Conservation (phyloP, 148 eudicot species). For the Vaccinium myrtillus region DNA sequence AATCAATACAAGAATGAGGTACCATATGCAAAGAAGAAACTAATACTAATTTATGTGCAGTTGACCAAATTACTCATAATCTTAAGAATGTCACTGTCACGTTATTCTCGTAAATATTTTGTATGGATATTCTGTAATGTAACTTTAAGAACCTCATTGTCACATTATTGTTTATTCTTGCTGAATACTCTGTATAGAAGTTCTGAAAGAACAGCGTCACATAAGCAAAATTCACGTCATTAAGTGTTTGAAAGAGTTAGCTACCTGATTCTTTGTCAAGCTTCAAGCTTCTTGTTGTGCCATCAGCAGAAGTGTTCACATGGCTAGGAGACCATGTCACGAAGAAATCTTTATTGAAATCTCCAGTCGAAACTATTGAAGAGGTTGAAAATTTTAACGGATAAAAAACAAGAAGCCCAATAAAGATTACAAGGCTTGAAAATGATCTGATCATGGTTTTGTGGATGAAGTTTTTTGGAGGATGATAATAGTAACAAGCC, state of each 20-base stretch:
- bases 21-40: neutral
- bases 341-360: constrained; percentile 74
- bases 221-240: neutral
- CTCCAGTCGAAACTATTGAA: constrained; percentile 67
- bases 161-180: neutral
- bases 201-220: neutral
- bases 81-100: neutral
- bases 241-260: neutral
- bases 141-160: neutral
- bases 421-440: constrained; percentile 12
- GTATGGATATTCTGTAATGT: neutral
- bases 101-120: neutral
- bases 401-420: constrained; percentile 15
- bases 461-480: constrained; percentile 4
- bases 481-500: neutral
- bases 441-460: constrained; percentile 7
- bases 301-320: constrained; percentile 78
- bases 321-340: constrained; percentile 74
- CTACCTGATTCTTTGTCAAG: constrained; percentile 77
- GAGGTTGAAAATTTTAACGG: constrained; percentile 32
- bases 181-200: neutral
- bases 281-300: constrained; percentile 49
- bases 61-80: neutral
- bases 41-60: too few relatives aligned
- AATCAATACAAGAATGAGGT: neutral